Evolutionary conservation across 1,284 basidiomycete species (phyloP).

Genomic region (Boletellus deceptivus): DNA sequence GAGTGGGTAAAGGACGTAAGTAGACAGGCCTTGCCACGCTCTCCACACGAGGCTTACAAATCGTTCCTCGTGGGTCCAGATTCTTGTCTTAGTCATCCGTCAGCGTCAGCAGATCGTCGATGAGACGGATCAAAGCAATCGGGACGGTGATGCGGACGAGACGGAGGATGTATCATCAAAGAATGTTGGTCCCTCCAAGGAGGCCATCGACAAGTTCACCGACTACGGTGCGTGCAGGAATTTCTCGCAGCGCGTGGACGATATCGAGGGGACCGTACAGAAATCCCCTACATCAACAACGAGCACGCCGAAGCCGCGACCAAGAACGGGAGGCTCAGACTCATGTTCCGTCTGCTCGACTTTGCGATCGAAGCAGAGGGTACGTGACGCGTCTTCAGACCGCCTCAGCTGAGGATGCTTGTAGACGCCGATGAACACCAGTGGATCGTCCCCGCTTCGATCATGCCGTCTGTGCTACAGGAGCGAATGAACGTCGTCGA

Average conservation of each 20-base stretch:
- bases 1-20: conserved; percentile 80
- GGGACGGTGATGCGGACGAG: conserved; percentile 43
- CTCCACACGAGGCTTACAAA: conserved; percentile 22
- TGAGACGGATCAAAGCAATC: conserved; percentile 56
- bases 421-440: conserved; percentile 69
- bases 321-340: conserved; percentile 74
- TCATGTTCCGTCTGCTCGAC: conserved; percentile 73
- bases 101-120: conserved; percentile 71
- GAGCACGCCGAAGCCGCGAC: conserved; percentile 75
- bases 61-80: conserved; percentile 43
- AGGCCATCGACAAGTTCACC: conserved; percentile 69
- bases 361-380: conserved; percentile 63
- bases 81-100: conserved; percentile 63
- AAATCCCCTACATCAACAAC: conserved; percentile 70
- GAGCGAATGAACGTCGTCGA: conserved; percentile 68
- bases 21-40: conserved; percentile 18
- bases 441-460: conserved; percentile 75
- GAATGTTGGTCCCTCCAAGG: conserved; percentile 56
- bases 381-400: conserved; percentile 30
- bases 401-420: conserved; percentile 3
- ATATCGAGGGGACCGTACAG: conserved; percentile 39
- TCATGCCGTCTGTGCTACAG: conserved; percentile 62
- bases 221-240: conserved; percentile 64
- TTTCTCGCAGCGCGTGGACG: neutral
- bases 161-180: conserved; percentile 43